Percentiles rank a stretch among this genome's conserved stretches.
phyloP scores from a whole-genome alignment of 331 rosid species.

The Rhamnella rubrinervis region DNA sequence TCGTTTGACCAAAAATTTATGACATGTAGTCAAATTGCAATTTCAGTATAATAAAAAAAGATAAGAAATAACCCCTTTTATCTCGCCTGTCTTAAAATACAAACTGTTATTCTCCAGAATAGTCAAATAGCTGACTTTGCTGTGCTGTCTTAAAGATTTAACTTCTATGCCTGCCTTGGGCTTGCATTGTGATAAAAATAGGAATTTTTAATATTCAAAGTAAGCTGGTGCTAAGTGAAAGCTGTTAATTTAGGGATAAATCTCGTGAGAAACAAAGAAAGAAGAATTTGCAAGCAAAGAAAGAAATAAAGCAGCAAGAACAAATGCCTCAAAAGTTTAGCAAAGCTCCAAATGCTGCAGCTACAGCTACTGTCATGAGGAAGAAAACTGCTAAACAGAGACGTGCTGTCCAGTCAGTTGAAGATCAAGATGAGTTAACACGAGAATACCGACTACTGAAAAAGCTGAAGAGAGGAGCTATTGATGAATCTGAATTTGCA shows the following conservation, averaged over 20 bases:
- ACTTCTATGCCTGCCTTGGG: not conserved
- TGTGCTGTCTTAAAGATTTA: too few species aligned
- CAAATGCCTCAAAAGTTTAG: slow-evolving; percentile 47
- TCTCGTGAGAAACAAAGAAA: slow-evolving; percentile 87
- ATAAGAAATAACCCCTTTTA: too few species aligned
- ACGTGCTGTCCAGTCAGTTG: slow-evolving; percentile 75
- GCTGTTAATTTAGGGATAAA: slow-evolving; percentile 61
- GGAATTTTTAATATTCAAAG: not conserved
- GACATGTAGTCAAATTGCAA: too few species aligned
- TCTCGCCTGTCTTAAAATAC: too few species aligned
- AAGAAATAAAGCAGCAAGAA: slow-evolving; percentile 66
- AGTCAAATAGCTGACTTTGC: too few species aligned
- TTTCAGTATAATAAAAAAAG: too few species aligned
- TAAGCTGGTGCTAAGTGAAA: slow-evolving; percentile 20
- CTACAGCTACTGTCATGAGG: slow-evolving; percentile 36
- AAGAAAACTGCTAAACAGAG: slow-evolving; percentile 91
- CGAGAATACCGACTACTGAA: slow-evolving; percentile 80
- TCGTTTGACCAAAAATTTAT: not conserved
- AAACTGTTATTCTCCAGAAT: too few species aligned
- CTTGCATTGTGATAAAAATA: not conserved
- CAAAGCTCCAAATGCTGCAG: slow-evolving; percentile 35
- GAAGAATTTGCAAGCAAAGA: slow-evolving; percentile 68
- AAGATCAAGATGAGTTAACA: slow-evolving; percentile 79
- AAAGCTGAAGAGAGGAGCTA: slow-evolving; percentile 81
- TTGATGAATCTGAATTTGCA: slow-evolving; percentile 68